These are phyloP conservation scores for Glutinoglossum americanum DNA, from an alignment of 495 filamentous ascomycete species.

Conservation along the genomic window DNA sequence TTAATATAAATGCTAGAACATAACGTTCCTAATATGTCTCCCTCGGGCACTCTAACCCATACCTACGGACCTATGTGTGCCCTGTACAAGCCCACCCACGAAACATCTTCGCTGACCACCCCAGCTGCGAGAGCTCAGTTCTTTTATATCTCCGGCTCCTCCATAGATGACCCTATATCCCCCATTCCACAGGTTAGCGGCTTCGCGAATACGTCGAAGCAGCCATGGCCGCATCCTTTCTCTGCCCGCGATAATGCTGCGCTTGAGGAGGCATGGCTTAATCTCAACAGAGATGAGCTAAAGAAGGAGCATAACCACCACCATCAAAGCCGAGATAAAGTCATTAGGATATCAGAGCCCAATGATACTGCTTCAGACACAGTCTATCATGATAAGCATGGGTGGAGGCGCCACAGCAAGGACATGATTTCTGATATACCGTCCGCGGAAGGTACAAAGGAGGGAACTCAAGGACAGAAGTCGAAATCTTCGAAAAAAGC, in stretches of 20 bases:
- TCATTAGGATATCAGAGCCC: neutral
- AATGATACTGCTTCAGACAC: neutral
- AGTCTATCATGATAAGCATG: neutral
- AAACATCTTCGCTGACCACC: constrained; percentile 1
- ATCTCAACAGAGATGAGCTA: constrained; percentile 23
- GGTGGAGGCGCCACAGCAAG: neutral
- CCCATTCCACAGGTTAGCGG: constrained; percentile 32
- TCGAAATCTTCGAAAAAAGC: neutral
- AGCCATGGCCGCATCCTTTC: constrained; percentile 55
- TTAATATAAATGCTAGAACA: neutral
- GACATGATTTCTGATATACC: neutral
- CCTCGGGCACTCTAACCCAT: neutral
- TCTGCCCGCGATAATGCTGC: constrained; percentile 50
- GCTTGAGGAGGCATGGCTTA: constrained; percentile 51
- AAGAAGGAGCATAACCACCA: constrained; percentile 16
- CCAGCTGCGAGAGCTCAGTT: constrained; percentile 45
- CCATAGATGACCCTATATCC: constrained; percentile 67
- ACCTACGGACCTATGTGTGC: neutral
- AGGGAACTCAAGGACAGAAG: neutral
- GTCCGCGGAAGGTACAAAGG: neutral
- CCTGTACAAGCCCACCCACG: neutral
- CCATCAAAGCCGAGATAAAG: constrained; percentile 10
- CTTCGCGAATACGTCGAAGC: constrained; percentile 26
- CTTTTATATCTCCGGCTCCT: constrained; percentile 56
- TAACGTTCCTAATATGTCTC: neutral